Evolutionary conservation across 495 filamentous ascomycete species (phyloP).

Genomic region (Pyrenopolyporus hunteri): DNA sequence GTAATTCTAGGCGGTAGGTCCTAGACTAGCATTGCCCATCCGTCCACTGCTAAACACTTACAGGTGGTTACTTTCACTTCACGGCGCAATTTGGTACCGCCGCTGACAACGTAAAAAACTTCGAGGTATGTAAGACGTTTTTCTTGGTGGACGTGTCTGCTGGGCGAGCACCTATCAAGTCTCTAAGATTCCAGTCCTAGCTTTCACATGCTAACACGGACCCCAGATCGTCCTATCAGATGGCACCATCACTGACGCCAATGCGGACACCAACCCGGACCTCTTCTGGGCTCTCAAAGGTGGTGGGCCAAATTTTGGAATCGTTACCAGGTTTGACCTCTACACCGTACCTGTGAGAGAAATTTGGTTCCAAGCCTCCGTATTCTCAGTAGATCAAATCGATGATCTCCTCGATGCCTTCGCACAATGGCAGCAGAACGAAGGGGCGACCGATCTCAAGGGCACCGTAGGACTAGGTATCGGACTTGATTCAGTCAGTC

Average conservation of each 20-base stretch:
- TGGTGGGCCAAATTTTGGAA: constrained; percentile 58
- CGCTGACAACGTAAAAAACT: constrained; percentile 53
- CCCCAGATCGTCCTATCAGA: constrained; percentile 48
- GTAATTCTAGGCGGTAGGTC: constrained; percentile 44
- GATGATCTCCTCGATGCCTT: constrained; percentile 24
- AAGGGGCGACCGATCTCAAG: constrained; percentile 22
- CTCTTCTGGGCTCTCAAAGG: constrained; percentile 61
- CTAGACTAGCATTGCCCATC: not conserved
- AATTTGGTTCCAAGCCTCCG: constrained; percentile 30
- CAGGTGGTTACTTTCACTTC: constrained; percentile 28
- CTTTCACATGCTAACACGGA: not conserved
- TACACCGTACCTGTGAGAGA: constrained; percentile 33
- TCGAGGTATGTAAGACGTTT: constrained; percentile 44
- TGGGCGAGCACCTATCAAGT: not conserved
- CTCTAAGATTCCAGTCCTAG: not conserved
- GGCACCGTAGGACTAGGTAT: constrained; percentile 6
- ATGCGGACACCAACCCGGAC: constrained; percentile 46
- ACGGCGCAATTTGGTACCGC: constrained; percentile 42
- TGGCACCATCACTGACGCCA: constrained; percentile 54
- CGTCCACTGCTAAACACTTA: not conserved
- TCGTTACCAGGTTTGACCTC: constrained; percentile 57
- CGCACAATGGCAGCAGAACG: constrained; percentile 33
- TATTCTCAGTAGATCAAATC: constrained; percentile 19
- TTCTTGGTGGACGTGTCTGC: not conserved
- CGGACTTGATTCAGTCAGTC: not conserved